Evolutionary conservation across 176 grass and related monocot species (phyloP).

Genomic region (Oryza brachyantha): DNA sequence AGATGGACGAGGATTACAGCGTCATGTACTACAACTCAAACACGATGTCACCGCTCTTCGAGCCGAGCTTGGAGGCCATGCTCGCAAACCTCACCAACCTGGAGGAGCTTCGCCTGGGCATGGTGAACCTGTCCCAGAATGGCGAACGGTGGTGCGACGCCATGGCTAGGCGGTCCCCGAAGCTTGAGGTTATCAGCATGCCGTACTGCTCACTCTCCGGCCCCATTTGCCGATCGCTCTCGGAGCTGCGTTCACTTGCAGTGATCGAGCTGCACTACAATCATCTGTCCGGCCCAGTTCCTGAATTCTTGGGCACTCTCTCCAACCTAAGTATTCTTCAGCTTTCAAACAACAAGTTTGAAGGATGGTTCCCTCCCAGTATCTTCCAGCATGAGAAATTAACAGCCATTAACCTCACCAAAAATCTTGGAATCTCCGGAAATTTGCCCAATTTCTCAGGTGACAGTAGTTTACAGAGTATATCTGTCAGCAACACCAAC

Average conservation of each 20-base stretch:
- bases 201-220: conserved; percentile 18
- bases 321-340: conserved; percentile 27
- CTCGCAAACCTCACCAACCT: conserved; percentile 34
- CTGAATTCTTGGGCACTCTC: conserved; percentile 29
- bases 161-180: neutral
- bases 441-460: conserved; percentile 24
- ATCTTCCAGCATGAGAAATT: conserved; percentile 40
- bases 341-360: neutral
- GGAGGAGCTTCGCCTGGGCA: conserved; percentile 27
- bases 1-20: neutral
- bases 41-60: no score
- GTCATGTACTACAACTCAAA: no score
- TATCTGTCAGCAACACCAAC: neutral
- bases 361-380: conserved; percentile 11
- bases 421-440: no score
- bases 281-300: conserved; percentile 22
- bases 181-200: conserved; percentile 35
- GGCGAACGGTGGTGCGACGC: conserved; percentile 21
- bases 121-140: conserved; percentile 35
- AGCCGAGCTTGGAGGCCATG: neutral
- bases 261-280: conserved; percentile 33
- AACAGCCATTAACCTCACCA: neutral
- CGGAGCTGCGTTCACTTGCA: neutral
- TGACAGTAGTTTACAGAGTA: conserved; percentile 16
- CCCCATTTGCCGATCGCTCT: conserved; percentile 16